Evolutionary conservation across 768 basidiomycete species (phyloP), one percentile per base, ranked within the genome.

Genomic region (Mycena leptocephala): DNA sequence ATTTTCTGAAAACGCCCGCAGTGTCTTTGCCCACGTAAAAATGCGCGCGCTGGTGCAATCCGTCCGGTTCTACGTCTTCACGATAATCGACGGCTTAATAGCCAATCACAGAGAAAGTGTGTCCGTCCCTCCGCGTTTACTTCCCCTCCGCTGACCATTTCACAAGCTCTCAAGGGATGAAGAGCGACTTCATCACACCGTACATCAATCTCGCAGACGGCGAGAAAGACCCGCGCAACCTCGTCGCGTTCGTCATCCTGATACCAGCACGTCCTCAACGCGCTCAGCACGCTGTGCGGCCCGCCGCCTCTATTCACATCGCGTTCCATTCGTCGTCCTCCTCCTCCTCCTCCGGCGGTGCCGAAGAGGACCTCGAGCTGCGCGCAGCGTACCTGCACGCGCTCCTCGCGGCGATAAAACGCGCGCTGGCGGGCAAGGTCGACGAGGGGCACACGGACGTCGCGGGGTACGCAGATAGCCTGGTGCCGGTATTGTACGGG

Each of bases 191-290:
- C 83, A 75, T 99, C 28, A 85, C 87, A 9, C 91, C 92, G 28
- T 99, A 99, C 82, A 90, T 94, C 35, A 81, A 83, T 62, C 85
- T 99, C n/a, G 97, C 93, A 6, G 95, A 98, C 71, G 97, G 97
- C 20, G 98, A 99, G 86, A 99, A 99, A 81, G 98, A 99, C 82
- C 98, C 98, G 35, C 90, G 98, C 22, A 99, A 99, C 85, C 88
- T 98, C 78, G 80, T 98, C 14, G 95, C 95, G 32, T 99, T 99
- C 82, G 94, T 96, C 10, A 89, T 99, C 43, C 83, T 97, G 8
- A 91, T 94, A 91, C 79, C 94, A 95, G 88, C 90, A 91, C 43
- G 89, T 90, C 46, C 89, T 99, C 68, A 87, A 88, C 14, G 90
- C 93, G 18, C 89, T 99, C 56, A 90, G 91, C 66, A 89, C 88